Conservation (phyloP, 495 filamentous ascomycete genomes). For the Aspergillus ostianus region DNA sequence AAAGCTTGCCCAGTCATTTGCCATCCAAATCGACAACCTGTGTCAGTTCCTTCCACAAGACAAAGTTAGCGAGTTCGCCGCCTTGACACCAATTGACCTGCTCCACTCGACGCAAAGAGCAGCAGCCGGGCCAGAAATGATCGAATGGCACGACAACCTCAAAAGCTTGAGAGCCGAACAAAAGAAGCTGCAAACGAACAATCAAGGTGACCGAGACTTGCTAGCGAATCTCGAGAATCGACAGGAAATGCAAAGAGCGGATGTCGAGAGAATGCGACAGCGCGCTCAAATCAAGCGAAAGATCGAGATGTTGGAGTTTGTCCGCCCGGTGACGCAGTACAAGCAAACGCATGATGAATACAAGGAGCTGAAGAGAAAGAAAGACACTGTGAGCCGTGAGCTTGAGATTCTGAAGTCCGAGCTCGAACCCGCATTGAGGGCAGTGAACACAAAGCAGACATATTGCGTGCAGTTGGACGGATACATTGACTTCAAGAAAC, state of each 20-base stretch:
- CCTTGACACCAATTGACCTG: constrained; percentile 78
- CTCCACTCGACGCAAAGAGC: constrained; percentile 82
- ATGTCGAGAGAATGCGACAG: constrained; percentile 80
- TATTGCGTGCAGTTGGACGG: constrained; percentile 51
- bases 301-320: constrained; percentile 63
- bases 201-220: constrained; percentile 57
- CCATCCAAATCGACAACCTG: constrained; percentile 94
- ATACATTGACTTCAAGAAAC: constrained; percentile 52
- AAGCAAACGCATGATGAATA: constrained; percentile 28
- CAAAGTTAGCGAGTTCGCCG: constrained; percentile 91
- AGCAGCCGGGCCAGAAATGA: constrained; percentile 76
- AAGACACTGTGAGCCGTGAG: constrained; percentile 45
- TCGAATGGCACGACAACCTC: constrained; percentile 71
- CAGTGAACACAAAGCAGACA: constrained; percentile 61
- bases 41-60: constrained; percentile 98
- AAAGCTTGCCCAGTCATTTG: constrained; percentile 62
- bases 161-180: constrained; percentile 68
- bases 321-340: constrained; percentile 67
- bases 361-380: constrained; percentile 46
- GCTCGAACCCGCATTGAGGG: constrained; percentile 64
- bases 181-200: constrained; percentile 58
- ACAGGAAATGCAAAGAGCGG: constrained; percentile 74
- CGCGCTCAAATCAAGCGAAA: constrained; percentile 63
- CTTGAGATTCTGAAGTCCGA: constrained; percentile 57
- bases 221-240: constrained; percentile 66